Conservation (phyloP, 2,329 filamentous ascomycete species). For the Calonectria ilicicola region DNA sequence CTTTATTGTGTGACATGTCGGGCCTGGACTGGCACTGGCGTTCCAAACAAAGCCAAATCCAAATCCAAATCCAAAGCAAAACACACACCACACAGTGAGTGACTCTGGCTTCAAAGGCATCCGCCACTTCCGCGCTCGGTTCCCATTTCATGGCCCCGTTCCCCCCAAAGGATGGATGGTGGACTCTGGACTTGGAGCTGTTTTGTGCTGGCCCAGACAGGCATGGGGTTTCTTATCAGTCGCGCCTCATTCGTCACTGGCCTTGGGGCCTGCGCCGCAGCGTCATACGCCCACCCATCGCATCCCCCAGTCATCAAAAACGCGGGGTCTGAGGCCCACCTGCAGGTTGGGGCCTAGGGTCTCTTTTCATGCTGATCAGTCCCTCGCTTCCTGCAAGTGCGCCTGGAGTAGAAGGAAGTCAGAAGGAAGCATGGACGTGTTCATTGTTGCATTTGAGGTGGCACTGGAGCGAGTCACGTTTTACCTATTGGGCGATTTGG, state of each 20-base stretch:
- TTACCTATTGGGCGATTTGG: neutral
- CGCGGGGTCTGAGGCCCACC: conserved; percentile 43
- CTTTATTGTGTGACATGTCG: conserved; percentile 4
- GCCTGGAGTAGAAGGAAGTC: conserved; percentile 14
- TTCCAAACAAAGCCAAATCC: conserved; percentile 4
- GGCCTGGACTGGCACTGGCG: neutral
- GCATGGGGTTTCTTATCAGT: conserved; percentile 38
- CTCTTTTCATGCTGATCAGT: conserved; percentile 13
- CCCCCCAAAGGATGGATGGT: neutral
- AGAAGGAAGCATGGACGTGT: neutral
- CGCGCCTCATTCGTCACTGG: conserved; percentile 35
- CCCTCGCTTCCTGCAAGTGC: neutral
- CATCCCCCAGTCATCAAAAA: conserved; percentile 33
- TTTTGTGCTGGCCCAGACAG: neutral
- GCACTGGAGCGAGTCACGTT: conserved; percentile 1
- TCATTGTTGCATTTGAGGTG: conserved; percentile 1
- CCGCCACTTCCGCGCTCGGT: conserved; percentile 21
- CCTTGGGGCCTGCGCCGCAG: conserved; percentile 31
- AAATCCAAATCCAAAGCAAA: neutral
- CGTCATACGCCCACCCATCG: conserved; percentile 33
- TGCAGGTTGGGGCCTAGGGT: conserved; percentile 34
- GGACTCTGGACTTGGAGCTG: conserved; percentile 1
- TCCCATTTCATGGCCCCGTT: neutral
- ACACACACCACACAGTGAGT: neutral
- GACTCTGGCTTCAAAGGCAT: neutral